A percentile compares a stretch with the other conserved stretches of the same genome.
Conservation (phyloP, 768 basidiomycete species). For the Tubosaeta sp. region DNA sequence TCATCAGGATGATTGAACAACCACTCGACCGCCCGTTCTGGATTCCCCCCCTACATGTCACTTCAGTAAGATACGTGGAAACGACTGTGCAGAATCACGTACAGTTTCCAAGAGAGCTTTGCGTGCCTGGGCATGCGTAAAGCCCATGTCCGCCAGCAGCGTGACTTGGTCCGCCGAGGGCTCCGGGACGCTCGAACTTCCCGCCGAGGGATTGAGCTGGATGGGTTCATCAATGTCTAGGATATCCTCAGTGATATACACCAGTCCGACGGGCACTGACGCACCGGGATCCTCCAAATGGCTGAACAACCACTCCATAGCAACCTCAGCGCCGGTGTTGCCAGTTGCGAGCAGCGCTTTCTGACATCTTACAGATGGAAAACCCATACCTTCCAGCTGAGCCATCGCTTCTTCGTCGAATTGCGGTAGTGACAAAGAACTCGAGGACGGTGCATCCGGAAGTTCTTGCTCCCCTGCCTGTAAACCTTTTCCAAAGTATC, state of each 20-base stretch:
- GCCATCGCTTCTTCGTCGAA: slow-evolving; percentile 74
- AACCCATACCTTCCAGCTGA: slow-evolving; percentile 87
- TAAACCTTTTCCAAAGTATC: slow-evolving; percentile 65
- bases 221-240: slow-evolving; percentile 87
- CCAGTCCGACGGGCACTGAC: slow-evolving; percentile 4
- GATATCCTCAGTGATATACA: not conserved
- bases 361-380: slow-evolving; percentile 80
- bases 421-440: slow-evolving; percentile 44
- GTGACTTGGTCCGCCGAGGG: slow-evolving; percentile 66
- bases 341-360: slow-evolving; percentile 91
- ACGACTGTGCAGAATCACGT: slow-evolving; percentile 22
- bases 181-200: slow-evolving; percentile 38
- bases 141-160: slow-evolving; percentile 90
- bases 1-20: slow-evolving; percentile 93
- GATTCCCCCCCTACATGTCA: slow-evolving; percentile 53
- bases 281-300: slow-evolving; percentile 94
- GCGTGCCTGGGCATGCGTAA: slow-evolving; percentile 72
- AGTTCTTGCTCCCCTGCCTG: slow-evolving; percentile 68
- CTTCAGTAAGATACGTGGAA: not conserved
- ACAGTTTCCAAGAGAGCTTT: slow-evolving; percentile 90
- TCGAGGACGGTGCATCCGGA: slow-evolving; percentile 44
- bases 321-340: slow-evolving; percentile 64
- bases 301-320: slow-evolving; percentile 94
- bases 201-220: slow-evolving; percentile 26
- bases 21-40: slow-evolving; percentile 93